Base-by-base conservation (phyloP, 306 rosid genomes). In the Fragaria iinumae region DNA sequence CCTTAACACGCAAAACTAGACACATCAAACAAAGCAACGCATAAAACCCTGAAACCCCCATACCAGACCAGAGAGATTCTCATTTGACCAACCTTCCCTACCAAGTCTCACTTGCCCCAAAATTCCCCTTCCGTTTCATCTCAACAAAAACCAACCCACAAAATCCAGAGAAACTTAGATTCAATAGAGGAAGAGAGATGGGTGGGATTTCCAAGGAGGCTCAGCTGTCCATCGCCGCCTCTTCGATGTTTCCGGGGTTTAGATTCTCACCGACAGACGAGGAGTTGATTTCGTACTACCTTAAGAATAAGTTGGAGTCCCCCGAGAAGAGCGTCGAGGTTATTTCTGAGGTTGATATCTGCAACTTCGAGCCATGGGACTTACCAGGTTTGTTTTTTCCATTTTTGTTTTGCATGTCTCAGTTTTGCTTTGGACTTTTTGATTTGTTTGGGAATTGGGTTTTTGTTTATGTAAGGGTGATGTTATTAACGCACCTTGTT, bases 261-360 rank as follows among this genome's bases (percentile, higher is more conserved):
- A 84, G 99, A 72, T 95, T 95, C 76, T 90, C 92, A 39, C 99
- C 99, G 7, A 95, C 96, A 18, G 99, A 95, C 55, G 99, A 89
- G 71, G 99, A 95, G 36, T 73, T 95, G 79, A 90, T 95, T 38
- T 89, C 96, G 6, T 88, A 76, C 77, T 92, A 95, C 85, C 96
- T 95, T 5, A 77, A 81, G 76, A 92, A 92, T 74, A 95, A 95
- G 83, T 7, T 92, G 21, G 85, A 86, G 0, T 93, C 92, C 13
- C 80, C 87, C 14, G 87, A 87, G 47, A 84, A 82, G 17, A 82
- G 88, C 71, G 97, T 90, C 39, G 93, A 88, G 60, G 96, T 95
- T 53, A 88, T 95, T 81, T 69, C 97, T 14, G 93, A 95, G 80
- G 77, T 95, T 72, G 99, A 92, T 59, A 83, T 95, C 67, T 95